Evolutionary conservation across 331 rosid genomes (phyloP).

Genomic region (Pyrus hybrid): DNA sequence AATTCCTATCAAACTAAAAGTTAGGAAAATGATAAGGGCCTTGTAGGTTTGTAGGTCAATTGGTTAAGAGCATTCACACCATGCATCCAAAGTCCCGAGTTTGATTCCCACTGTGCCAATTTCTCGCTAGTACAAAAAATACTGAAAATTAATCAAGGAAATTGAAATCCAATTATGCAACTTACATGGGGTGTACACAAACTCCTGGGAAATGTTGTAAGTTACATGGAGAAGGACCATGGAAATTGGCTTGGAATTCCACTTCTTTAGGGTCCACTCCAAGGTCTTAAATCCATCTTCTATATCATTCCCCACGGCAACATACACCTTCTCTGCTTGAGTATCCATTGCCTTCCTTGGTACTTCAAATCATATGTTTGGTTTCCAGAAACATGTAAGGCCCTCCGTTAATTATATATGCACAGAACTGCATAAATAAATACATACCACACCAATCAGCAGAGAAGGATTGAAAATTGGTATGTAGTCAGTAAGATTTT

Average conservation of each 20-base stretch:
- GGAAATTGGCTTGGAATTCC: slow-evolving; percentile 66
- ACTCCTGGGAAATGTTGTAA: slow-evolving; percentile 38
- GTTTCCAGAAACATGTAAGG: neutral
- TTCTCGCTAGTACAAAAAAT: too few species aligned
- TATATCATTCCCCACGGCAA: slow-evolving; percentile 66
- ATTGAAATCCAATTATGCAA: neutral
- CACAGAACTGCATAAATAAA: neutral
- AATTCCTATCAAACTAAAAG: neutral
- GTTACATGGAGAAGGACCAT: slow-evolving; percentile 52
- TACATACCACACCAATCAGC: neutral
- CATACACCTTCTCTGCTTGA: slow-evolving; percentile 45
- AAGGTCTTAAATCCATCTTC: slow-evolving; percentile 71
- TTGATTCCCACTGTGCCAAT: too few species aligned
- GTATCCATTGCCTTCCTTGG: slow-evolving; percentile 34
- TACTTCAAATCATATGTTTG: neutral
- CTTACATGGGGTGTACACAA: slow-evolving; percentile 71
- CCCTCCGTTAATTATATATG: neutral
- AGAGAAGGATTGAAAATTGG: neutral
- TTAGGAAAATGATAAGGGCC: too few species aligned
- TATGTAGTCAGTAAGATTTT: neutral
- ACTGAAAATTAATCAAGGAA: neutral
- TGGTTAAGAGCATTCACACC: too few species aligned
- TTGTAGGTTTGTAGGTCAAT: too few species aligned
- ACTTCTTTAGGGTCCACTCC: slow-evolving; percentile 71
- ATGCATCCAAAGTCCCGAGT: too few species aligned